Evolutionary conservation across 208 protist genomes (phyloP).

Genomic region (Sergeia podlipaevii): DNA sequence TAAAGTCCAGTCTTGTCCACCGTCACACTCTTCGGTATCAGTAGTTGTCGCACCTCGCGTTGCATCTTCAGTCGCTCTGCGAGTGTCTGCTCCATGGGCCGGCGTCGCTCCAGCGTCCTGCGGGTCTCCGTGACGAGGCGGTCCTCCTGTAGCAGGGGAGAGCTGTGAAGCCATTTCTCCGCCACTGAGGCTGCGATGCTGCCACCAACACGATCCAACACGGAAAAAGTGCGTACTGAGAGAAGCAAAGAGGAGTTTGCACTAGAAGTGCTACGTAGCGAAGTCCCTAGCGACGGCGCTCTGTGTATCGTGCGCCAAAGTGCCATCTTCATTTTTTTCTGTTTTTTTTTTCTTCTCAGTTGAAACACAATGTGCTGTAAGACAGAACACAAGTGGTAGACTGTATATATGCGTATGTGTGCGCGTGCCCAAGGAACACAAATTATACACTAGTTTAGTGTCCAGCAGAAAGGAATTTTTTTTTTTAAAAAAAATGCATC

Average conservation of each 20-base stretch:
- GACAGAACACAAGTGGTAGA: too few relatives aligned
- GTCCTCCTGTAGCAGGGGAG: constrained; percentile 32
- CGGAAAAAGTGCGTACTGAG: too few relatives aligned
- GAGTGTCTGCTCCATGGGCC: constrained; percentile 29
- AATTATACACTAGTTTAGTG: too few relatives aligned
- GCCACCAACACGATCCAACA: constrained; percentile 15
- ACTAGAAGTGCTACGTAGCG: neutral
- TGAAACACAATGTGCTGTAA: too few relatives aligned
- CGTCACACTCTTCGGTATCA: constrained; percentile 50
- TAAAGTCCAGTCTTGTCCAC: constrained; percentile 58
- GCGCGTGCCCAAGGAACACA: too few relatives aligned
- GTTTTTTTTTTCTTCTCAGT: too few relatives aligned
- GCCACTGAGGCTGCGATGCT: constrained; percentile 8
- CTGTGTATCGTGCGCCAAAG: too few relatives aligned
- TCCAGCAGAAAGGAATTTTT: too few relatives aligned
- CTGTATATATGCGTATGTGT: too few relatives aligned
- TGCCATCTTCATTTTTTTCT: too few relatives aligned
- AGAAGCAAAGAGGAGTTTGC: neutral
- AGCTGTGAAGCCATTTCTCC: constrained; percentile 17
- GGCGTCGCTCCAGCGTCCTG: constrained; percentile 29
- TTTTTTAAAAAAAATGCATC: too few relatives aligned
- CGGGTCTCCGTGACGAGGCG: constrained; percentile 71
- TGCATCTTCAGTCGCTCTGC: constrained; percentile 62
- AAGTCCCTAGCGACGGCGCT: too few relatives aligned
- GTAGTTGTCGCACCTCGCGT: constrained; percentile 30